Conservation (phyloP, 345 rosid species). For the Sisymbrium irio region DNA sequence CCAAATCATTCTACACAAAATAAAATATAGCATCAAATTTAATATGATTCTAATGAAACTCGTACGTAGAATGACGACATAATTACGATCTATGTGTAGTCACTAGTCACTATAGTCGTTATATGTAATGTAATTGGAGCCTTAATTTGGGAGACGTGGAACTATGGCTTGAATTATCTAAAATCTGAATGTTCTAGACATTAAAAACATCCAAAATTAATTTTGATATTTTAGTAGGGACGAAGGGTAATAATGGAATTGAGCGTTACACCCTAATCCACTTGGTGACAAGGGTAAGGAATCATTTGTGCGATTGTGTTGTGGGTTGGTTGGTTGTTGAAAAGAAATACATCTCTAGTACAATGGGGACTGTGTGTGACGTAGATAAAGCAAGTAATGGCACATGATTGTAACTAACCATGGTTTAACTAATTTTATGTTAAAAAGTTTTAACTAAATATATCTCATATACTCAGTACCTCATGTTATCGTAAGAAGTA, state of each 20-base stretch:
- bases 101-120: not conserved
- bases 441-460: not conserved
- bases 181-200: too few relatives aligned
- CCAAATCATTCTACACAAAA: not conserved
- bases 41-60: not conserved
- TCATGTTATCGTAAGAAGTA: not conserved
- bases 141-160: not conserved
- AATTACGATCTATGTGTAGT: not conserved
- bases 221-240: not conserved
- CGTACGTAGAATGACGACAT: not conserved
- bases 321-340: conserved; percentile 23
- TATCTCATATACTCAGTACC: not conserved
- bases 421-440: not conserved
- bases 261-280: not conserved
- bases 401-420: not conserved
- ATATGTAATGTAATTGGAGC: not conserved
- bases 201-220: not conserved
- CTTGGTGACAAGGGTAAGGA: conserved; percentile 1
- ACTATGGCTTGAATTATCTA: not conserved
- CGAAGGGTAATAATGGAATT: conserved; percentile 12
- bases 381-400: conserved; percentile 13
- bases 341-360: conserved; percentile 4
- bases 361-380: conserved; percentile 27
- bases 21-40: not conserved
- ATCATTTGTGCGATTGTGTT: conserved; percentile 22